Evolutionary conservation across 228 moss, liverwort and hornwort genomes (phyloP), one percentile per base, ranked within the genome.

Genomic region (Sphagnum magellanicum): DNA sequence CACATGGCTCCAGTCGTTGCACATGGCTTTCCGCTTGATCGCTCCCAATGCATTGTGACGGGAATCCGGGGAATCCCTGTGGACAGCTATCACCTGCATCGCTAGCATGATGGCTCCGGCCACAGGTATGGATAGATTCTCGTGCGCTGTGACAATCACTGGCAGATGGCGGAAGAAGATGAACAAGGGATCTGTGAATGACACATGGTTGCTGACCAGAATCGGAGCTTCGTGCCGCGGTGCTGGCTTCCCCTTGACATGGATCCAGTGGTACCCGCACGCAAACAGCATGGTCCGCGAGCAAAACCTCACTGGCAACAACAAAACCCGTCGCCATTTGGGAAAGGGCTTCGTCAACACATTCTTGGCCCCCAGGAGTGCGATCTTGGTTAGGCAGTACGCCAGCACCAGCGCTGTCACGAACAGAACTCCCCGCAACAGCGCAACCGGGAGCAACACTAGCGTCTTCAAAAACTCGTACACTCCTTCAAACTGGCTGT

Each of bases 21-120:
- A 97, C 97, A 97, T 97, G 62, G 93, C 97, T 74, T 88, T 87
- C 70, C 97, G 81, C 83, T 97, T 97, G 58, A 97, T 97, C 75
- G 87, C 91, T 60, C 91, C 91, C 17, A 90, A 90, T 4, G 93
- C 97, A 75, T 91, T 78, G 8, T 85, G 93, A 14, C 97, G 86
- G 4, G 97, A 97, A n/a, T 62, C 85, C 16, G 80, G 85, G 60
- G 91, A 91, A 16, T 82, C 17, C 53, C 97, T 84, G 76, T 91
- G 88, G 48, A 97, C 93, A 53, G 97, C 84, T 69, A 97, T 97
- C 48, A 91, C 93, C 74, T 97, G 97, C 97, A 97, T 97, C 69
- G 97, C 90, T 78, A 80, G 90, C 72, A 93, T 93, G 60, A 97
- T 97, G 17, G 97, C 65, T 76, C 97, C 97, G 59, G 82, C 97